Base-by-base conservation (phyloP, 2,329 filamentous ascomycete genomes). In the Apiospora sp. region DNA sequence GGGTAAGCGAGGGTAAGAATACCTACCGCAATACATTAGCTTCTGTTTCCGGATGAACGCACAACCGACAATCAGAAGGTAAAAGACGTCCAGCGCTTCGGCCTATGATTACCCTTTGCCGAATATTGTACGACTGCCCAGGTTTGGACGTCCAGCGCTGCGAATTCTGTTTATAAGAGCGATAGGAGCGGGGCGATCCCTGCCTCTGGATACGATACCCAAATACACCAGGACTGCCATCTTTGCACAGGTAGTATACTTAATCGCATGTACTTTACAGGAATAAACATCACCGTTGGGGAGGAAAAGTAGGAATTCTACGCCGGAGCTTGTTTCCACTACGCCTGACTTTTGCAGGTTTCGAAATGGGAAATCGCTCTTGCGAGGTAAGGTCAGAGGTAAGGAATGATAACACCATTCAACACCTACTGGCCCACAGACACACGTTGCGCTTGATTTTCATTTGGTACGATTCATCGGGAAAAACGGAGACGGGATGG, bases 361-460 rank as follows among this genome's bases (percentile, higher is more conserved):
- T 8, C 19, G n/a, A 22, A 24, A 12, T 30, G 51, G 34, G 34
- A 41, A 76, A 51, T 16, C 30, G 37, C 58, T 64, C 34, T 37
- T 64, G 58, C 74, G 80, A 87, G 85, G 86, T 87, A 87, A 87
- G 85, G 86, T 87, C 85, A 86, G 86, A 87, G 87, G 86, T 88
- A 88, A 88, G 86, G 80, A 80, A 78, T 64, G 58, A 64, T 41
- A 64, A 19, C 58, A 64, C 58, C 58, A 64, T 64, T 64, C 58
- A 64, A 64, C 58, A 64, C 58, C 58, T 64, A 64, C 58, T 64
- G 58, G 58, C 58, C 58, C 58, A 41, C 3, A 34, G 34, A 16
- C 16, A 64, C 34, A 41, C 58, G 58, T 1, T 24, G 34, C 58
- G 34, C 34, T 64, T 41, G 58, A 64, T 64, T 58, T 58, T 30